Base-by-base conservation (phyloP, 1,284 basidiomycete genomes). In the Blastosporella zonata region DNA sequence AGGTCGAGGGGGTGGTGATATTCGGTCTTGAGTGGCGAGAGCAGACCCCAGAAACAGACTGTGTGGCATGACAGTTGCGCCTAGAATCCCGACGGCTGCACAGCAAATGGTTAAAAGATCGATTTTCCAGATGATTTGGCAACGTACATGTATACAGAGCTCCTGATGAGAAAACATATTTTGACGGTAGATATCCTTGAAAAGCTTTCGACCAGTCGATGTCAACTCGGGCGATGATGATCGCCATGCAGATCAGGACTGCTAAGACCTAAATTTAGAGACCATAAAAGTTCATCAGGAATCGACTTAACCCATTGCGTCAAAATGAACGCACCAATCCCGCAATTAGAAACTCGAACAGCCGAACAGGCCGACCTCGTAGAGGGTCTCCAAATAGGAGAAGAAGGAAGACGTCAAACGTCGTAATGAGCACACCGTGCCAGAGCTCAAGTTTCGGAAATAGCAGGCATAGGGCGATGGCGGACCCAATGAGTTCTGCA, bases 41-140 rank as follows among this genome's bases (percentile, higher is more conserved):
- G 87, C 82, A 2, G 90, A 93, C 8, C 93, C 94, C 6, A 97
- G 75, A 71, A 93, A 95, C 18, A 97, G 75, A 37, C 88, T 87
- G 64, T 97, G 95, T 0, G 95, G 94, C 94, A 85, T 93, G 36
- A 91, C 82, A 0, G 90, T 93, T 1, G 90, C 89, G 17, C 90
- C 90, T 9, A 91, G 64, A 50, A 92, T 86, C 46, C 91, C 90
- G 37, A 92, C 87, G 21, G 89, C 87, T 90, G 58, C 33, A 34
- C 5, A 3, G 22, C 17, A 6, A 15, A 7, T 10, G 28, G 28
- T 46, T 10, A 52, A 40, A 46, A 25, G n/a, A 49, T 43, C 12
- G 7, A 33, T 45, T 22, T 17, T 36, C 6, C 17, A 37, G 28
- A 25, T 17, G 21, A 7, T n/a, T 31, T 0, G 2, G 20, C n/a